A percentile compares a stretch with the other conserved stretches of the same genome.
Conservation (phyloP, 805 yeast species). For the Pichia deserticola region DNA sequence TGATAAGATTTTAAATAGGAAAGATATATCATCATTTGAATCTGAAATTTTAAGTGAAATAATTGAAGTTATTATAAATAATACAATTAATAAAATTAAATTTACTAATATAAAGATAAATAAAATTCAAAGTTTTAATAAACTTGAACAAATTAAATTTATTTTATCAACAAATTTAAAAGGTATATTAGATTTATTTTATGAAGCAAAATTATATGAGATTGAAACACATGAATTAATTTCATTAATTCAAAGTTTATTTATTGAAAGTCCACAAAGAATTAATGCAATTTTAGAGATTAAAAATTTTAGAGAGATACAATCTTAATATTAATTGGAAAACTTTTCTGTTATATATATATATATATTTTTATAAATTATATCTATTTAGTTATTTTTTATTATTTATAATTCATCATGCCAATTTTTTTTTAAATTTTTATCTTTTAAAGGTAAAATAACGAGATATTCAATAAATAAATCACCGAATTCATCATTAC, state of each 20-base stretch:
- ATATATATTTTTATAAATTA: not conserved
- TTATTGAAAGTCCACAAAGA: slow-evolving; percentile 40
- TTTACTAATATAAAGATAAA: slow-evolving; percentile 8
- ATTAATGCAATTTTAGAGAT: slow-evolving; percentile 40
- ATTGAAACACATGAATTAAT: slow-evolving; percentile 41
- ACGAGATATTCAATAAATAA: slow-evolving; percentile 43
- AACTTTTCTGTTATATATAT: too few relatives aligned
- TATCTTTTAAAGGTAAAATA: slow-evolving; percentile 35
- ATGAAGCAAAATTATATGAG: slow-evolving; percentile 45
- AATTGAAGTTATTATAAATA: slow-evolving; percentile 3
- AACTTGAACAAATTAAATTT: slow-evolving; percentile 22
- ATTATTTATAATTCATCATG: slow-evolving; percentile 25
- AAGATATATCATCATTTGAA: slow-evolving; percentile 28
- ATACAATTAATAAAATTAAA: not conserved
- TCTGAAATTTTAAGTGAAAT: slow-evolving; percentile 19
- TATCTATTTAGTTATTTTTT: not conserved
- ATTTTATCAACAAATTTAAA: slow-evolving; percentile 31
- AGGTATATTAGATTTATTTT: slow-evolving; percentile 41
- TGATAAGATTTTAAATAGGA: slow-evolving; percentile 15
- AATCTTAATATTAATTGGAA: not conserved
- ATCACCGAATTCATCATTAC: slow-evolving; percentile 49
- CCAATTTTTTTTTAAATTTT: slow-evolving; percentile 11
- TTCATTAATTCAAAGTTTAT: slow-evolving; percentile 34
- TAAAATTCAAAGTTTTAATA: slow-evolving; percentile 21
- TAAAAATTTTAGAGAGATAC: slow-evolving; percentile 31